phyloP scores from a whole-genome alignment of 2,329 filamentous ascomycete genomes.

The Colletotrichum musae region DNA sequence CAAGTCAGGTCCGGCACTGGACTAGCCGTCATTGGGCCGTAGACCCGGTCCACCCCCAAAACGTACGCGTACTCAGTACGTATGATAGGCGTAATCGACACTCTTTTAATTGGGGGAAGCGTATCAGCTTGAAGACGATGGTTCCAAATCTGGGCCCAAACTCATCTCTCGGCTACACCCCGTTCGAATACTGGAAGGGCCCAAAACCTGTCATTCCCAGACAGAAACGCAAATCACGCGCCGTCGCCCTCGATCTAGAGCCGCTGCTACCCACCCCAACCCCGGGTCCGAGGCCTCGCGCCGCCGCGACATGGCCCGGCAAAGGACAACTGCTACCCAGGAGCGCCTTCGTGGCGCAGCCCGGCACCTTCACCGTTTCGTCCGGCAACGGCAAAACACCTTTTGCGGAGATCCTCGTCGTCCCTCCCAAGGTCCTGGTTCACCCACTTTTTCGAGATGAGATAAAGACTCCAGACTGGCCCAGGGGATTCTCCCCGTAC shows the following conservation, averaged over 20 bases:
- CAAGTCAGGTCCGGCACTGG: conserved; percentile 7
- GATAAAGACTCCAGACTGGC: conserved; percentile 40
- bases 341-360: conserved; percentile 36
- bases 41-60: conserved; percentile 18
- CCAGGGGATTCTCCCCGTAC: conserved; percentile 31
- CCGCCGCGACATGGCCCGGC: conserved; percentile 37
- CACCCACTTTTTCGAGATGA: conserved; percentile 39
- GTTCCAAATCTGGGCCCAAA: conserved; percentile 35
- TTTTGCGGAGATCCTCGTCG: conserved; percentile 36
- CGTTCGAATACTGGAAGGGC: conserved; percentile 47
- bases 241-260: conserved; percentile 30
- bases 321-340: conserved; percentile 11
- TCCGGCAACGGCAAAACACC: conserved; percentile 26
- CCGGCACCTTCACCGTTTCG: conserved; percentile 23
- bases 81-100: conserved; percentile 36
- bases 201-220: conserved; percentile 42
- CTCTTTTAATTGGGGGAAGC: conserved; percentile 32
- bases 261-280: conserved; percentile 36
- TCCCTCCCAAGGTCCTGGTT: conserved; percentile 37
- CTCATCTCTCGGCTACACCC: conserved; percentile 44
- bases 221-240: conserved; percentile 28
- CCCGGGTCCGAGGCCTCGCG: conserved; percentile 16
- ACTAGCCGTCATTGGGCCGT: conserved; percentile 30
- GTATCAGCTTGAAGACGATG: conserved; percentile 37
- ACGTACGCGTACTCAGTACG: conserved; percentile 34